Conservation (phyloP, 768 basidiomycete species). For the Lactarius akahatsu region DNA sequence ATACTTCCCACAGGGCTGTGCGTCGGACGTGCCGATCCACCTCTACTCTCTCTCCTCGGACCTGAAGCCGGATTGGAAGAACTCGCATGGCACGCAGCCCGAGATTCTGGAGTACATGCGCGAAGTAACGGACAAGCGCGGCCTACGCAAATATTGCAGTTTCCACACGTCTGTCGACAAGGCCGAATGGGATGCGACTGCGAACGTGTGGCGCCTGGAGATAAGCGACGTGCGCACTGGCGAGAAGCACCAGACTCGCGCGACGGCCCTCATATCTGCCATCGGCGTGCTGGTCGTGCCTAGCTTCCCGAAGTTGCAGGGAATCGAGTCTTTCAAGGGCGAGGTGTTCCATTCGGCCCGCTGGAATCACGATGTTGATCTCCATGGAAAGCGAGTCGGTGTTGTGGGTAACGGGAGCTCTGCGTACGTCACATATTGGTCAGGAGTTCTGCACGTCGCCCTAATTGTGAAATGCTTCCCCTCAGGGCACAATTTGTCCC, state of each 20-base stretch:
- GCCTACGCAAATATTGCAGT: slow-evolving; percentile 28
- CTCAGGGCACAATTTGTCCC: slow-evolving; percentile 50
- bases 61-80: slow-evolving; percentile 33
- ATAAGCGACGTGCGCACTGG: slow-evolving; percentile 28
- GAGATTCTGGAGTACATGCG: slow-evolving; percentile 36
- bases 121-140: slow-evolving; percentile 28
- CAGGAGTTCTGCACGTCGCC: background rate
- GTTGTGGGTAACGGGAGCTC: slow-evolving; percentile 65
- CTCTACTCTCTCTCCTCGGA: slow-evolving; percentile 34
- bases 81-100: slow-evolving; percentile 30
- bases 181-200: slow-evolving; percentile 33
- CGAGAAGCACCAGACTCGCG: slow-evolving; percentile 20
- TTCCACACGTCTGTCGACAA: slow-evolving; percentile 34
- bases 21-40: slow-evolving; percentile 31
- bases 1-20: slow-evolving; percentile 30
- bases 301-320: slow-evolving; percentile 33
- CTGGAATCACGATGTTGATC: slow-evolving; percentile 53
- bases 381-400: slow-evolving; percentile 53
- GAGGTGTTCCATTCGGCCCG: slow-evolving; percentile 53
- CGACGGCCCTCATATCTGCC: slow-evolving; percentile 36
- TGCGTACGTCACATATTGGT: slow-evolving; percentile 37
- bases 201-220: slow-evolving; percentile 32
- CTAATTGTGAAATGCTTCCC: background rate
- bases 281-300: slow-evolving; percentile 33
- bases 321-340: slow-evolving; percentile 45